Base-by-base conservation (phyloP, 1,139 yeast species). In the Pichia cactophila region DNA sequence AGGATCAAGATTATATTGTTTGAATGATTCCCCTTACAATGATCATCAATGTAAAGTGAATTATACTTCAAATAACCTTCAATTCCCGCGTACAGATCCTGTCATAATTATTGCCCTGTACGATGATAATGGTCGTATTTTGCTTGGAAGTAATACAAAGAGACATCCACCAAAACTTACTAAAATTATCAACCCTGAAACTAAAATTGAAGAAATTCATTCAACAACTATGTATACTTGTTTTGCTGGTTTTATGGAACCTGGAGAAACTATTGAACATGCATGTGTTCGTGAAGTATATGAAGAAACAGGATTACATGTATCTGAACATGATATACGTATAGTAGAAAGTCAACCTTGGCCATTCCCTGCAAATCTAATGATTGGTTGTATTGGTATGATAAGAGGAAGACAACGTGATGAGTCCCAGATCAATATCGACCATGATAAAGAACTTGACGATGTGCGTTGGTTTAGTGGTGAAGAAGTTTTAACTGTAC, bases 171-270 rank as follows among this genome's bases (percentile, higher is more conserved):
- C 77, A 4, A 58, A 20, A n/a, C 29, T 37, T n/a, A 50, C 35
- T 41, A 43, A 56, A 5, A 17, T 20, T 4, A 17, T 17, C 14
- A 47, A 47, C 40, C 40, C 38, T 16, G 23, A 35, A n/a, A 36
- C 52, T 67, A 45, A 70, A 67, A 36, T 45, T 42, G 14, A 68
- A 77, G 52, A 23, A 10, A 31, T 16, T n/a, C 9, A 28, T 12
- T 40, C 23, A 1, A 48, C 35, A 20, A 70, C 71, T 45, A 77
- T 86, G 79, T 90, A 83, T 67, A 77, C 94, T 14, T 85, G 95
- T 61, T 78, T 95, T 47, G 96, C 97, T 2, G 98, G 98, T 5
- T 90, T 90, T 64, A 81, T 90, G 78, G 98, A 90, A 66, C 96
- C 97, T 0, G 86, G 90, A 26, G 98, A 90, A 68, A 81, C 95